Percentiles rank a stretch among this genome's conserved stretches.
Conservation (phyloP, 2,329 filamentous ascomycete genomes). For the Pseudocercospora musae region DNA sequence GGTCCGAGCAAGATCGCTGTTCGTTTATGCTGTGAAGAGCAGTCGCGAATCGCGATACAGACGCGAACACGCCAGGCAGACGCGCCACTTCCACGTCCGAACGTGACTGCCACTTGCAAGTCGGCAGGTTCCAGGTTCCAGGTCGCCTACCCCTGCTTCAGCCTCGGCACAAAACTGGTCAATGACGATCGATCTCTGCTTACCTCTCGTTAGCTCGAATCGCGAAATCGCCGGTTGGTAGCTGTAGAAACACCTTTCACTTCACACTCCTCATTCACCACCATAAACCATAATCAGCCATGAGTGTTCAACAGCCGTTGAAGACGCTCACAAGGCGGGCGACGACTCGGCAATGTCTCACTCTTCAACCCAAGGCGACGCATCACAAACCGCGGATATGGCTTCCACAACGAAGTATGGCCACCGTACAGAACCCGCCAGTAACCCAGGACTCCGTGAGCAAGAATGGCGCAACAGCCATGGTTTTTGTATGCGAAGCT, state of each 20-base stretch:
- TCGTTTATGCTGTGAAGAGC: not conserved
- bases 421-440: slow-evolving; percentile 59
- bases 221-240: not conserved
- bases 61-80: not conserved
- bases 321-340: slow-evolving; percentile 31
- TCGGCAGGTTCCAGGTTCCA: not conserved
- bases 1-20: not conserved
- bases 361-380: slow-evolving; percentile 13
- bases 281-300: slow-evolving; percentile 10
- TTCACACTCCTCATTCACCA: not conserved
- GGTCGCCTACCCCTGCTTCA: not conserved
- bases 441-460: slow-evolving; percentile 73
- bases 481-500: slow-evolving; percentile 68
- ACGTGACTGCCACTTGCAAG: not conserved
- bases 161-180: not conserved
- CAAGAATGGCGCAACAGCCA: slow-evolving; percentile 81
- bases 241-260: not conserved
- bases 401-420: slow-evolving; percentile 36
- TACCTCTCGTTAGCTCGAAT: not conserved
- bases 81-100: not conserved
- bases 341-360: slow-evolving; percentile 28
- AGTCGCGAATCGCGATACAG: not conserved
- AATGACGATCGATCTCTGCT: not conserved
- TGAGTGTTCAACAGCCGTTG: slow-evolving; percentile 30
- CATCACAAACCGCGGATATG: slow-evolving; percentile 28